These are phyloP conservation scores for Eimeria acervulina DNA, from an alignment of 169 alveolate genomes.

Conservation along the genomic window DNA sequence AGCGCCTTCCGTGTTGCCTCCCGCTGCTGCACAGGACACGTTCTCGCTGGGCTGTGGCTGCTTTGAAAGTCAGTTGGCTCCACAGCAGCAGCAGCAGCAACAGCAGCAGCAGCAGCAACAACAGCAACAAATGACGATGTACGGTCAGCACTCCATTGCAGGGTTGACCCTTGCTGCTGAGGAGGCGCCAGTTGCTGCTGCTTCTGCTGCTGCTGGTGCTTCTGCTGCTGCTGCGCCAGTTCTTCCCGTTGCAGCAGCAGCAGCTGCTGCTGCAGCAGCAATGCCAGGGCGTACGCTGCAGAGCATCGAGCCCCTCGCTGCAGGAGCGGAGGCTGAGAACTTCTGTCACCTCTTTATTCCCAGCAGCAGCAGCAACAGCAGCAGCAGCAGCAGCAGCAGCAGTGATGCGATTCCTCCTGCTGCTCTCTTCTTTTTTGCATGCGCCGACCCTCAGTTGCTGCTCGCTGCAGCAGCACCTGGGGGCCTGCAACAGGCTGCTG, in stretches of 20 bases:
- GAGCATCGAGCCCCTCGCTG: slow-evolving; percentile 53
- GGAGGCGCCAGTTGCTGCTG: neutral
- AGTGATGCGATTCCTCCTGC: neutral
- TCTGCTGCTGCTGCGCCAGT: slow-evolving; percentile 14
- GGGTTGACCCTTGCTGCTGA: neutral
- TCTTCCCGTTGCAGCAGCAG: slow-evolving; percentile 46
- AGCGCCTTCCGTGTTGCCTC: neutral
- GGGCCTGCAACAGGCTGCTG: slow-evolving; percentile 45
- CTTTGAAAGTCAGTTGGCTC: neutral
- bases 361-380: slow-evolving; percentile 51
- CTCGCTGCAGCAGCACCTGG: slow-evolving; percentile 27
- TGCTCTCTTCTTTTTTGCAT: slow-evolving; percentile 51
- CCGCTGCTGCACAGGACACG: neutral
- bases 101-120: slow-evolving; percentile 24
- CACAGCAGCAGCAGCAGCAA: slow-evolving; percentile 44
- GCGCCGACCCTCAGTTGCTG: slow-evolving; percentile 71
- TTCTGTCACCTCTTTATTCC: slow-evolving; percentile 26
- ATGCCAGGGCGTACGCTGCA: slow-evolving; percentile 55
- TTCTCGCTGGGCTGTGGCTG: slow-evolving; percentile 26
- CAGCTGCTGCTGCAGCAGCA: slow-evolving; percentile 64
- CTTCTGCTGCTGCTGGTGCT: slow-evolving; percentile 24
- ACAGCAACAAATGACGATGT: neutral
- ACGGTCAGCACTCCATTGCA: neutral
- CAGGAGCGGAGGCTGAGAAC: slow-evolving; percentile 33
- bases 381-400: slow-evolving; percentile 72